Evolutionary conservation across 345 rosid species (phyloP).

Genomic region (Aurinia saxatilis): DNA sequence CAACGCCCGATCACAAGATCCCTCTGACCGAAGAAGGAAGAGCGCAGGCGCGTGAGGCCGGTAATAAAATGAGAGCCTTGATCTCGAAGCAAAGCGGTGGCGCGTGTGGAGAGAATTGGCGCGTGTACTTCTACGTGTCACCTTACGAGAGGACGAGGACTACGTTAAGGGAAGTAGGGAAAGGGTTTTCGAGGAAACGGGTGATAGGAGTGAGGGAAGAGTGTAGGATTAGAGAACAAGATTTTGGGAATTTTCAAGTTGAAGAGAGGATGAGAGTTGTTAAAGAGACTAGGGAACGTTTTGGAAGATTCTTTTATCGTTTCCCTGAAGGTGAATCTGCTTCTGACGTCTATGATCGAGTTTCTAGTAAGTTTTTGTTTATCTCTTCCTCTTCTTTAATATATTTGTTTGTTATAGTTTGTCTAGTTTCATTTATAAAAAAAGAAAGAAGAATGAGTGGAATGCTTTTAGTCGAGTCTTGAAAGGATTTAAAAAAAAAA

Average conservation of each 20-base stretch:
- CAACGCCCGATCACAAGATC: conserved; percentile 86
- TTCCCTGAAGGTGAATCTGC: conserved; percentile 99
- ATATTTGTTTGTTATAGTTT: neutral
- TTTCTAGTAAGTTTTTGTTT: conserved; percentile 52
- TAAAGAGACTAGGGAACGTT: conserved; percentile 65
- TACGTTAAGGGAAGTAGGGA: conserved; percentile 78
- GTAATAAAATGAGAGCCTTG: conserved; percentile 36
- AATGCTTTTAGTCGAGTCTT: no score
- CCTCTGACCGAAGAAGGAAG: conserved; percentile 53
- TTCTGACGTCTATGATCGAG: conserved; percentile 91
- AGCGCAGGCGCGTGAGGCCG: conserved; percentile 56
- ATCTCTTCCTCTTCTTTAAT: neutral
- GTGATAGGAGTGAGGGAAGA: conserved; percentile 89
- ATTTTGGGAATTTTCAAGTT: conserved; percentile 88
- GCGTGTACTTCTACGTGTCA: conserved; percentile 86
- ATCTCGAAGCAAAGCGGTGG: conserved; percentile 22
- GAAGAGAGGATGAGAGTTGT: conserved; percentile 65
- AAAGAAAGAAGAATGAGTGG: no score
- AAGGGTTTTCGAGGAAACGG: conserved; percentile 48
- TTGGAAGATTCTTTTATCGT: conserved; percentile 80
- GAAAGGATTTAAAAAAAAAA: no score
- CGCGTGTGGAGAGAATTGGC: conserved; percentile 34
- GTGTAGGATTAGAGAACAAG: conserved; percentile 85
- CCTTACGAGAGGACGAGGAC: conserved; percentile 85
- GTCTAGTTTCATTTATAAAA: no score